Percentiles rank a stretch among this genome's conserved stretches.
Conservation (phyloP, 2,329 filamentous ascomycete genomes). For the Paraphaeosphaeria minitans region DNA sequence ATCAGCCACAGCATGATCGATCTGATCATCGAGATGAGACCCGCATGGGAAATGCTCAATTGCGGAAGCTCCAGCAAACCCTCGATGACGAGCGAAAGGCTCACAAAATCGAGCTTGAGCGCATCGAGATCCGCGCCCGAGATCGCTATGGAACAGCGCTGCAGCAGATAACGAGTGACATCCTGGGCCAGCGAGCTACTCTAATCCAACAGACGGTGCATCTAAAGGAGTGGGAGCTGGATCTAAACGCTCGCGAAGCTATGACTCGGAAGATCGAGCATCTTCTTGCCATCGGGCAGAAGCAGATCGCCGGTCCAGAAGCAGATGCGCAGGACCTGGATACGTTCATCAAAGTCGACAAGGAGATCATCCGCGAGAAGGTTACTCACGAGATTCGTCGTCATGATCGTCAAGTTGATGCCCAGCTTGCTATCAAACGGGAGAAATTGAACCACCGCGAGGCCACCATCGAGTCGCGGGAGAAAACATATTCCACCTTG, state of each 20-base stretch:
- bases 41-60: constrained; percentile 14
- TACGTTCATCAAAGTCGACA: not conserved
- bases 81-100: constrained; percentile 23
- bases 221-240: constrained; percentile 15
- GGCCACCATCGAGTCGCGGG: constrained; percentile 22
- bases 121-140: constrained; percentile 16
- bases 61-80: constrained; percentile 22
- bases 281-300: constrained; percentile 30
- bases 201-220: constrained; percentile 6
- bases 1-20: not conserved
- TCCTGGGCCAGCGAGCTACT: constrained; percentile 24
- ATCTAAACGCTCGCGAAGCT: constrained; percentile 19
- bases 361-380: not conserved
- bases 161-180: constrained; percentile 15
- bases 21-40: constrained; percentile 16
- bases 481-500: constrained; percentile 19
- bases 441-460: constrained; percentile 19
- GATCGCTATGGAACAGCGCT: constrained; percentile 15
- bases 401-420: constrained; percentile 13
- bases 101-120: constrained; percentile 13
- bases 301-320: constrained; percentile 17
- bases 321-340: constrained; percentile 11
- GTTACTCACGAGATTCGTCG: constrained; percentile 9
- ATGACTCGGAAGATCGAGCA: constrained; percentile 24
- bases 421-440: constrained; percentile 10